These are phyloP conservation scores for Maudiozyma barnettii DNA, from an alignment of 805 yeast genomes.

Conservation along the genomic window DNA sequence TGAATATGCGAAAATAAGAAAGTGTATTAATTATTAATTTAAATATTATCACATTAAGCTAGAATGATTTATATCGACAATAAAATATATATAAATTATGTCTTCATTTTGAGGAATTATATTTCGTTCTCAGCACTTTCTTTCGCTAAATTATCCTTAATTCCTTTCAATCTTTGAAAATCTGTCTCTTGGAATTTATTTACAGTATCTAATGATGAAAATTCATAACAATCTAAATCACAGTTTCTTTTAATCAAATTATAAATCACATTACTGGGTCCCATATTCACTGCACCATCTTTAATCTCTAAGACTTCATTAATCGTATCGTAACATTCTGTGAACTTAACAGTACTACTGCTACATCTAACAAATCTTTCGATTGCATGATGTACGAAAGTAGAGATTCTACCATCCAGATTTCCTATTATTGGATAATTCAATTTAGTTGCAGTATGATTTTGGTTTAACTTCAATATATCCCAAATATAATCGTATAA, in stretches of 20 bases:
- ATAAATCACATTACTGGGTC: slow-evolving; percentile 27
- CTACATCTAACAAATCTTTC: slow-evolving; percentile 28
- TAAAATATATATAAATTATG: neutral
- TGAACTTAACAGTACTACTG: slow-evolving; percentile 27
- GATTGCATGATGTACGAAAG: slow-evolving; percentile 22
- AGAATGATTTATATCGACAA: too few relatives aligned
- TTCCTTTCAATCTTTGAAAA: slow-evolving; percentile 1
- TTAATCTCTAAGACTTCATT: slow-evolving; percentile 6
- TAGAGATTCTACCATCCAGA: slow-evolving; percentile 23
- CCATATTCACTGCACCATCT: slow-evolving; percentile 20
- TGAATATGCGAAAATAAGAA: too few relatives aligned
- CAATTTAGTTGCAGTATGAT: slow-evolving; percentile 18
- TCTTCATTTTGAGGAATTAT: neutral
- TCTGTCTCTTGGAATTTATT: slow-evolving; percentile 13
- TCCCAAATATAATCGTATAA: slow-evolving; percentile 28
- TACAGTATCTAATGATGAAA: slow-evolving; percentile 20
- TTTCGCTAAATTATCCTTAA: neutral
- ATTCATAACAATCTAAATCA: slow-evolving; percentile 16
- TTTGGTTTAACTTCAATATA: slow-evolving; percentile 21
- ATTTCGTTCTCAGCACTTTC: neutral
- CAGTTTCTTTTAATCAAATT: slow-evolving; percentile 24
- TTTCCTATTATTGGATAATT: slow-evolving; percentile 26
- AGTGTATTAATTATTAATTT: too few relatives aligned
- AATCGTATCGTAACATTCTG: slow-evolving; percentile 26
- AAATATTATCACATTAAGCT: too few relatives aligned